Base-by-base conservation (phyloP, 441 rosid species). In the Jatropha multifida region DNA sequence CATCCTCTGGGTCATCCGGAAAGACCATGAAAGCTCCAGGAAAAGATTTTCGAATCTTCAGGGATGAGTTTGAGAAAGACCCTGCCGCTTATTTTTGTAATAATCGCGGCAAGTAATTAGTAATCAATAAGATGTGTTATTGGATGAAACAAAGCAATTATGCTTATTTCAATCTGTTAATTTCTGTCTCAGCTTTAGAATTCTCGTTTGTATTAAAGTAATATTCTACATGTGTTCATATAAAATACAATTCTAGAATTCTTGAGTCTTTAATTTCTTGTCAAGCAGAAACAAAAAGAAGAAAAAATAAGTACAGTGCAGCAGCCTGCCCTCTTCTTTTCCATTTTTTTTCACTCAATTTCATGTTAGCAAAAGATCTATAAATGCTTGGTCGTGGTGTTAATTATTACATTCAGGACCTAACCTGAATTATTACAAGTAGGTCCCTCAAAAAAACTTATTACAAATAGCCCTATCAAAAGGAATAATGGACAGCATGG, bases 21-120 rank as follows among this genome's bases (percentile, higher is more conserved):
- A 78, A 81, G 76, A 72, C 56, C 5, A 79, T 70, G 82, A 79
- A 76, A 49, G 85, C 82, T 41, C 81, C 81, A 0, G 77, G 84
- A 0, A 66, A 66, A 56, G 51, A 38, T 23, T 23, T 48, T 46
- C 42, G 64, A n/a, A 79, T 79, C n/a, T 64, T 15, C 58, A 65
- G 79, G 65, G 65, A 32, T 12, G 42, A 12, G 14, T 62, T 62
- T 37, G 66, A 62, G 44, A 62, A 62, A 38, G 66, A 62, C 3
- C 66, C 42, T 13, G 66, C 44, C 14, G 44, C 2, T 37, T 62
- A 37, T 38, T 62, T 62, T 37, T 46, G 20, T 17, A 62, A 7
- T 7, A 0, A 0, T 6, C 44, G 41, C 3, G 12, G 37, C 7
- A 32, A 62, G 44, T 62, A 15, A 62, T n/a, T 0, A 60, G 14